phyloP scores from a whole-genome alignment of 2,329 filamentous ascomycete species.

The Xylariaceae sp. region DNA sequence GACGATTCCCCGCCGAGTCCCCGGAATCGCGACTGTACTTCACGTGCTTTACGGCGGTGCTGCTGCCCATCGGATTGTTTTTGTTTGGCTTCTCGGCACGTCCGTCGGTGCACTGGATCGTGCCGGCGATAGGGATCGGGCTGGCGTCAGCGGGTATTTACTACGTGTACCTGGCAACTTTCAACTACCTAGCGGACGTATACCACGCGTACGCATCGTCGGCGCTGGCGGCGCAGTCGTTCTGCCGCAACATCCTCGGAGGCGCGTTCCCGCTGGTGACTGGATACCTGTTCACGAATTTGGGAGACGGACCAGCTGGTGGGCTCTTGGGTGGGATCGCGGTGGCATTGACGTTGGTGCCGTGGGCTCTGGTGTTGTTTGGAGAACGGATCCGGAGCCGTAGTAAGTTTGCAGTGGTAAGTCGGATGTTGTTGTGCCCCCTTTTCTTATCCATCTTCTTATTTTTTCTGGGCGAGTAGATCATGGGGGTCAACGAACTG shows the following conservation, averaged over 20 bases:
- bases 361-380: conserved; percentile 79
- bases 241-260: conserved; percentile 78
- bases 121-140: conserved; percentile 64
- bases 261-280: conserved; percentile 79
- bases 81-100: conserved; percentile 72
- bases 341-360: conserved; percentile 67
- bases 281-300: conserved; percentile 63
- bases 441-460: not conserved
- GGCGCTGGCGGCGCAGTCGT: conserved; percentile 80
- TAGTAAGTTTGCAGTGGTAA: conserved; percentile 70
- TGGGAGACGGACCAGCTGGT: conserved; percentile 69
- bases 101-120: conserved; percentile 64
- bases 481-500: not conserved
- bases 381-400: conserved; percentile 70
- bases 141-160: conserved; percentile 84
- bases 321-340: conserved; percentile 74
- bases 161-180: conserved; percentile 79
- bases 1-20: conserved; percentile 45
- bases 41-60: conserved; percentile 67
- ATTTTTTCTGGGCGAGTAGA: not conserved
- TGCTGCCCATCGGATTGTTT: conserved; percentile 78
- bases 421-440: conserved; percentile 11
- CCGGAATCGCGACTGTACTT: conserved; percentile 83
- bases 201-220: conserved; percentile 84
- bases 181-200: conserved; percentile 88